These are phyloP conservation scores for Alternaria consortialis DNA, from an alignment of 2,329 filamentous ascomycete genomes.

Conservation along the genomic window DNA sequence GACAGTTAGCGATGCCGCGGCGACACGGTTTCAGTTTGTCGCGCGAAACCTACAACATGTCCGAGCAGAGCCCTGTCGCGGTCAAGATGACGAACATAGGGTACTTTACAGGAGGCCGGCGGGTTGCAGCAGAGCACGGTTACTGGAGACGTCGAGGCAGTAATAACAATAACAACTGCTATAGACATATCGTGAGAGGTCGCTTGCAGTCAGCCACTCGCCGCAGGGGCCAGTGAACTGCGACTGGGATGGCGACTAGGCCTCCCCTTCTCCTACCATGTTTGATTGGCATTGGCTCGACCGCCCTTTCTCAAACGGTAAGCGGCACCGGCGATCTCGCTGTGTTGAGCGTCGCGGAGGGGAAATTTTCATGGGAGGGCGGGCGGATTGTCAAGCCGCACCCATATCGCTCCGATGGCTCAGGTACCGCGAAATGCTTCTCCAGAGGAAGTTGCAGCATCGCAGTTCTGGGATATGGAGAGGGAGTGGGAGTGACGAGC, in stretches of 20 bases:
- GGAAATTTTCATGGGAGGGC: conserved; percentile 31
- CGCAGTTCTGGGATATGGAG: neutral
- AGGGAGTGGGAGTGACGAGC: neutral
- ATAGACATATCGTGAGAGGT: conserved; percentile 19
- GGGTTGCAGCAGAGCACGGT: conserved; percentile 14
- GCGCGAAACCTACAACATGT: neutral
- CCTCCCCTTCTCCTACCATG: conserved; percentile 1
- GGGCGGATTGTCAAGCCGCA: conserved; percentile 23
- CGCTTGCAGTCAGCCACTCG: conserved; percentile 23
- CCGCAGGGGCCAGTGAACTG: conserved; percentile 27
- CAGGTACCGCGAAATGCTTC: conserved; percentile 27
- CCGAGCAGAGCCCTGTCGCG: conserved; percentile 5
- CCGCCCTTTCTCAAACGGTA: conserved; percentile 37
- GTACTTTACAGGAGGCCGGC: neutral
- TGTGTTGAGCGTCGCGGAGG: conserved; percentile 29
- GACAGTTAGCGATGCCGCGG: conserved; percentile 15
- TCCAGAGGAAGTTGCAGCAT: neutral
- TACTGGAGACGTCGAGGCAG: conserved; percentile 10
- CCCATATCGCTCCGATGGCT: conserved; percentile 27
- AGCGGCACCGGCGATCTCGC: conserved; percentile 32
- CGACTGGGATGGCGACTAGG: conserved; percentile 22
- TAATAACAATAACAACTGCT: neutral
- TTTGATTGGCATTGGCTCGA: conserved; percentile 34
- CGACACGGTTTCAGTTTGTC: conserved; percentile 22
- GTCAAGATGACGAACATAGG: conserved; percentile 10